Evolutionary conservation across 129 eudicot genomes (phyloP).

Genomic region (Apium graveolens): DNA sequence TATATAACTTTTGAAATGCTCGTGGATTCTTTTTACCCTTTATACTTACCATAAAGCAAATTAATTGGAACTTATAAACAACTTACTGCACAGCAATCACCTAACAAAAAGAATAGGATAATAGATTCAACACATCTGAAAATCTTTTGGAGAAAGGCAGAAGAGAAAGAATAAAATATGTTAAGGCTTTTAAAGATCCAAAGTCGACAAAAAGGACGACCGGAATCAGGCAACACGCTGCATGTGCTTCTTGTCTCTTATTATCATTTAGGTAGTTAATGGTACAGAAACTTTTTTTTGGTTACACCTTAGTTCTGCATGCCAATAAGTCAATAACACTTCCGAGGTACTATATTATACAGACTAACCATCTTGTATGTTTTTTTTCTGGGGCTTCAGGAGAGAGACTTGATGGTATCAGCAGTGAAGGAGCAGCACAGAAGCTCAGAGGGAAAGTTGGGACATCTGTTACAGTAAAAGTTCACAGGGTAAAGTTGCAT

Average conservation of each 20-base stretch:
- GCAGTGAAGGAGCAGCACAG: conserved; percentile 88
- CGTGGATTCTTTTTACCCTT: background rate
- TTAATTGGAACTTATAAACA: background rate
- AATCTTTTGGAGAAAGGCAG: background rate
- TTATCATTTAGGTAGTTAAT: background rate
- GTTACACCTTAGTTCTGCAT: background rate
- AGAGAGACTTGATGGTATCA: conserved; percentile 74
- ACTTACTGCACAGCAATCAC: background rate
- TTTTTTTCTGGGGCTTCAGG: conserved; percentile 37
- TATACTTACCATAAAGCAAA: background rate
- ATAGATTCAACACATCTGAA: background rate
- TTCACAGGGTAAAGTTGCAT: conserved; percentile 46
- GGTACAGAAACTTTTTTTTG: background rate
- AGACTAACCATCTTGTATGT: conserved; percentile 7
- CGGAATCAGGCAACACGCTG: background rate
- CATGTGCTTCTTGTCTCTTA: background rate
- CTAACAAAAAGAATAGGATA: background rate
- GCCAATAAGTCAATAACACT: background rate
- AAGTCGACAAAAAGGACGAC: background rate
- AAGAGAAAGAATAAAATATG: background rate
- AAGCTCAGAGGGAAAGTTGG: conserved; percentile 97
- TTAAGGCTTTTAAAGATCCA: background rate
- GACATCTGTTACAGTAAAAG: conserved; percentile 76
- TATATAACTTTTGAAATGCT: background rate
- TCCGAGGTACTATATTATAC: conserved; percentile 10